Evolutionary conservation across 139 green algal genomes (phyloP).

Genomic region (Protoeuglena noctilucae): DNA sequence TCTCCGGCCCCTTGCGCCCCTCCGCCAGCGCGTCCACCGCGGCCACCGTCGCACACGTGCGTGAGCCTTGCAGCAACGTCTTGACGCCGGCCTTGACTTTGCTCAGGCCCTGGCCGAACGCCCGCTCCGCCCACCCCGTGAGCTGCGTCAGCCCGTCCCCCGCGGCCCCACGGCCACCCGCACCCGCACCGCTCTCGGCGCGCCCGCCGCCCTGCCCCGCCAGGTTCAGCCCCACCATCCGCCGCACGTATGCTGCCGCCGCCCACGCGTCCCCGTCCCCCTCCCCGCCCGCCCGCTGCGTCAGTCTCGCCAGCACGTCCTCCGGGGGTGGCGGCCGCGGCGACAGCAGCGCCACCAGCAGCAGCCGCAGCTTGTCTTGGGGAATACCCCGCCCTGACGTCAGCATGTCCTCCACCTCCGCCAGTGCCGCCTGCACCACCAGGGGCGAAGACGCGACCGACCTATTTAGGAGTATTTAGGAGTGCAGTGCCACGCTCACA

Average conservation of each 20-base stretch:
- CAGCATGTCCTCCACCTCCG: slow-evolving; percentile 25
- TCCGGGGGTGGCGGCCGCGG: slow-evolving; percentile 23
- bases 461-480: not conserved
- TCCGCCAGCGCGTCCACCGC: slow-evolving; percentile 85
- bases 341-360: slow-evolving; percentile 70
- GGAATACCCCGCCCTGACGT: slow-evolving; percentile 31
- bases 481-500: too few species aligned
- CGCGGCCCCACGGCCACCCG: slow-evolving; percentile 1
- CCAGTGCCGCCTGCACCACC: slow-evolving; percentile 54
- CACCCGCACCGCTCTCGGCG: not conserved
- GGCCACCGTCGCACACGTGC: slow-evolving; percentile 39
- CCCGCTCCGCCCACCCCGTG: slow-evolving; percentile 82
- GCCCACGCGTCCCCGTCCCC: slow-evolving; percentile 12
- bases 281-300: slow-evolving; percentile 2
- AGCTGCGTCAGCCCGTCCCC: slow-evolving; percentile 37
- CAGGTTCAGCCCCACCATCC: slow-evolving; percentile 72
- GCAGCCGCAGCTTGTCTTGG: slow-evolving; percentile 79
- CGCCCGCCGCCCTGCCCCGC: slow-evolving; percentile 20
- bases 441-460: slow-evolving; percentile 30
- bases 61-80: slow-evolving; percentile 57
- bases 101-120: slow-evolving; percentile 69
- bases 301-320: slow-evolving; percentile 15
- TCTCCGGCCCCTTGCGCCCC: too few species aligned
- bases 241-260: slow-evolving; percentile 71
- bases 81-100: slow-evolving; percentile 75